Evolutionary conservation across 2,329 filamentous ascomycete genomes (phyloP), one percentile per base, ranked within the genome.

Genomic region (Aphanoascus verrucosus): DNA sequence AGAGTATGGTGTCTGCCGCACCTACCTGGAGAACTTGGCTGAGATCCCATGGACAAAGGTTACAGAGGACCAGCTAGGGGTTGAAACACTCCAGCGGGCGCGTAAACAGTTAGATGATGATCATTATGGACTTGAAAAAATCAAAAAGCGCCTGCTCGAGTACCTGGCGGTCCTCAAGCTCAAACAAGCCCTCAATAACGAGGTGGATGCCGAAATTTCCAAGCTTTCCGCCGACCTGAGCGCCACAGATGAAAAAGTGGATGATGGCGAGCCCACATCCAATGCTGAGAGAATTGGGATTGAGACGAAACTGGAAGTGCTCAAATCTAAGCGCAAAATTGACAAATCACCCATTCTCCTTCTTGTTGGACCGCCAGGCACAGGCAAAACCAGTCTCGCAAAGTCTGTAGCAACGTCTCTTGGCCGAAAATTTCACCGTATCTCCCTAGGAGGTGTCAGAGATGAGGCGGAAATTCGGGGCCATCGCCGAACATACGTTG

Each of bases 401-500:
- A 88, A 90, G 62, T 97, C 91, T 1, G 84, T 98, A 20, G 93
- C 93, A 1, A 87, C 87, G 14, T 90, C 93, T 1, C 77, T 98
- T 9, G 91, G 91, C 14, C 83, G 93, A 58, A 94, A 96, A 68
- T 98, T 98, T 69, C 91, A 98, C 69, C 83, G 93, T 44, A 96
- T 98, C 62, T 97, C 93, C 2, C 82, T 98, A 3, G 93, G 93
- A 56, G 93, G 93, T 61, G 91, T 98, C 2, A 79, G 93, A 52
- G 93, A 98, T 63, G 93, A 98, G 69, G 93, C 93, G 14, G 93
- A 98, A 72, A 97, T 98, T 56, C 82, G 93, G 56, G 93, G 93
- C 8, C 93, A 98, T 69, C 81, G 93, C 53, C 80, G 93, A 61
- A 98, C 93, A 0, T 98, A 98, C 65, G 93, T 98, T 55, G 93